Percentiles rank a stretch among this genome's conserved stretches.
Evolutionary conservation across 1,284 basidiomycete species (phyloP).

Genomic region (Porodaedalea pini): DNA sequence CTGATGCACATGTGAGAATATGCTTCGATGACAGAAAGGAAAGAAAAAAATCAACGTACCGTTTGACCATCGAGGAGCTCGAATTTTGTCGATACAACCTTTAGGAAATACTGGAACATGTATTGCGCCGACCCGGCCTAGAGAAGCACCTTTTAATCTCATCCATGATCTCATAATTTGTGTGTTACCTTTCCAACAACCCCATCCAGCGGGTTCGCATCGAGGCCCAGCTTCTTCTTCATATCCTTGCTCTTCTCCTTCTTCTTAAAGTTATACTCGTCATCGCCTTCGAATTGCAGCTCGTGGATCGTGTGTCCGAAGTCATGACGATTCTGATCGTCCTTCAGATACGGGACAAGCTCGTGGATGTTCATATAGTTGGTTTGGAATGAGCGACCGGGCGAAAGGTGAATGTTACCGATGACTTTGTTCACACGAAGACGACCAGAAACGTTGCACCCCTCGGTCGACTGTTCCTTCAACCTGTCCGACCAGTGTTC

Average conservation of each 20-base stretch:
- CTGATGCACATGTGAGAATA: conserved; percentile 32
- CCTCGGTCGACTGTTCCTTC: conserved; percentile 88
- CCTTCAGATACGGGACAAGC: conserved; percentile 91
- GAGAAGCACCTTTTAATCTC: conserved; percentile 9
- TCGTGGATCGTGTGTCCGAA: conserved; percentile 89
- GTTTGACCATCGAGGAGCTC: conserved; percentile 72
- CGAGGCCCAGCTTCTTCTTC: conserved; percentile 75
- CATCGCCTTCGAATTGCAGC: conserved; percentile 81
- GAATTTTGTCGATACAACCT: conserved; percentile 93
- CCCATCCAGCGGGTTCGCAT: conserved; percentile 78
- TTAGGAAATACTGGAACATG: conserved; percentile 98
- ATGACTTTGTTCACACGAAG: conserved; percentile 97
- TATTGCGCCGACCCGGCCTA: conserved; percentile 71
- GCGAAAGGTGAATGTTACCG: conserved; percentile 86
- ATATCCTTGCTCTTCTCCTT: conserved; percentile 59
- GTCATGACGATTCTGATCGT: conserved; percentile 85
- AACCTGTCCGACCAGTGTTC: conserved; percentile 97
- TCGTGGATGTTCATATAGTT: conserved; percentile 85
- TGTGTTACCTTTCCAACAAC: conserved; percentile 54
- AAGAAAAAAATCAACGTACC: conserved; percentile 39
- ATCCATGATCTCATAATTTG: conserved; percentile 13
- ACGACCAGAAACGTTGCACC: conserved; percentile 89
- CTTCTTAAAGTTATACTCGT: conserved; percentile 69
- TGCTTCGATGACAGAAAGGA: not conserved
- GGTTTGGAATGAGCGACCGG: conserved; percentile 90